Evolutionary conservation across 2,329 filamentous ascomycete genomes (phyloP).

Genomic region (Colletotrichum sp.): DNA sequence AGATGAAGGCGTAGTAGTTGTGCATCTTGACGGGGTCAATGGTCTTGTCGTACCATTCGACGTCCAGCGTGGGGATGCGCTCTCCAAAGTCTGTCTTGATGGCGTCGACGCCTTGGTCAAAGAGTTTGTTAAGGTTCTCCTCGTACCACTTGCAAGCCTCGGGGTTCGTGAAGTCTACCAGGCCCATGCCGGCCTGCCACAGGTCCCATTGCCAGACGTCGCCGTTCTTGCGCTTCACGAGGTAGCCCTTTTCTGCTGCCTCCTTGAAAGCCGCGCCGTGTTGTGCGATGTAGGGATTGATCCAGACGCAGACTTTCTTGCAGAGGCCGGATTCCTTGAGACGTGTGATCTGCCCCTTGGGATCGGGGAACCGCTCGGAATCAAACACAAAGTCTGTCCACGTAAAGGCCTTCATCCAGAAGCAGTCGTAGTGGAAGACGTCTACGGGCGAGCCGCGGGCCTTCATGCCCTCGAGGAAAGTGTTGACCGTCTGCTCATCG

Average conservation of each 20-base stretch:
- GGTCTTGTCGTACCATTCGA: slow-evolving; percentile 66
- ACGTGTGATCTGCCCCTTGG: slow-evolving; percentile 65
- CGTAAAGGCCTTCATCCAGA: slow-evolving; percentile 78
- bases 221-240: slow-evolving; percentile 72
- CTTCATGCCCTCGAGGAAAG: slow-evolving; percentile 73
- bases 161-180: slow-evolving; percentile 78
- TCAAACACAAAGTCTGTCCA: slow-evolving; percentile 81
- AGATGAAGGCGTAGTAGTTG: slow-evolving; percentile 78
- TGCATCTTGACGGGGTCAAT: slow-evolving; percentile 72
- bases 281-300: slow-evolving; percentile 77
- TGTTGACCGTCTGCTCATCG: slow-evolving; percentile 70
- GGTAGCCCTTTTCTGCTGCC: slow-evolving; percentile 69
- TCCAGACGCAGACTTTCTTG: slow-evolving; percentile 76
- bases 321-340: slow-evolving; percentile 67
- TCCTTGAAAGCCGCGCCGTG: slow-evolving; percentile 69
- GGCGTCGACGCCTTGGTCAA: slow-evolving; percentile 72
- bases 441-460: slow-evolving; percentile 69
- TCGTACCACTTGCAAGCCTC: slow-evolving; percentile 70
- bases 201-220: slow-evolving; percentile 79
- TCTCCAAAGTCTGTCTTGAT: slow-evolving; percentile 83
- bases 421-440: slow-evolving; percentile 80
- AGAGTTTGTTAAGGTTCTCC: slow-evolving; percentile 64
- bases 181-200: slow-evolving; percentile 79
- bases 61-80: slow-evolving; percentile 69
- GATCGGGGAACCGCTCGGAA: slow-evolving; percentile 71